Base-by-base conservation (phyloP, 192 early-diverging fungal genomes). In the Coemansia biformis region DNA sequence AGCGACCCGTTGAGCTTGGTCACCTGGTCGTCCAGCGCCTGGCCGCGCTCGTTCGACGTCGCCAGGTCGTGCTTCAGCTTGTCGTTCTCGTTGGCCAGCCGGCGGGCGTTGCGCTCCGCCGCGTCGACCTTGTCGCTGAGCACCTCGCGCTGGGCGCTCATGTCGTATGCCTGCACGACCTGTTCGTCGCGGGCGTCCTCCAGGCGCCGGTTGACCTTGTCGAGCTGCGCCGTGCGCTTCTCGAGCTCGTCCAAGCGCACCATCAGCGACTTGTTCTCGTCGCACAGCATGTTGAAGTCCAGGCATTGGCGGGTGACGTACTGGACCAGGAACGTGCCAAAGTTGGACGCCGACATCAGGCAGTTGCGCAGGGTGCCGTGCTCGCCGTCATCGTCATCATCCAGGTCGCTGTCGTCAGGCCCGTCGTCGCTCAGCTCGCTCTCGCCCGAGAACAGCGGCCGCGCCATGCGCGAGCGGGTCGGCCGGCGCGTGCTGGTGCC, bases 1-100 rank as follows among this genome's bases (percentile, higher is more conserved):
- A 85, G 46, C n/a, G 66, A 38, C 19, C 29, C 43, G 29, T 43
- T 51, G n/a, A 51, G 36, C 30, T 50, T 55, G 12, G 31, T 12
- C 5, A 68, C 34, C 49, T 75, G 53, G 10, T 59, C 66, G n/a
- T 80, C 81, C 29, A 85, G 68, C n/a, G 71, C 59, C 21, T 83
- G 80, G 17, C 78, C 56, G 34, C 81, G 77, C 40, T 83, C 78
- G n/a, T 77, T 77, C 6, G 79, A 57, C 9, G 50, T 31, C 15
- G 58, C 52, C 1, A 84, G 66, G 10, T 79, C 69, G 5, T 78
- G 78, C 39, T 76, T 66, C 11, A 83, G 38, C 38, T 72, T 77
- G 34, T 77, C 77, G 22, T 79, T 79, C 36, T 87, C 84, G 38
- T 66, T 75, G 1, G 32, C 37, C 42, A 58, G 33, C 10, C 61